A percentile compares a stretch with the other conserved stretches of the same genome.
Conservation (phyloP, 768 basidiomycete genomes). For the Tylopilus subfusipes region DNA sequence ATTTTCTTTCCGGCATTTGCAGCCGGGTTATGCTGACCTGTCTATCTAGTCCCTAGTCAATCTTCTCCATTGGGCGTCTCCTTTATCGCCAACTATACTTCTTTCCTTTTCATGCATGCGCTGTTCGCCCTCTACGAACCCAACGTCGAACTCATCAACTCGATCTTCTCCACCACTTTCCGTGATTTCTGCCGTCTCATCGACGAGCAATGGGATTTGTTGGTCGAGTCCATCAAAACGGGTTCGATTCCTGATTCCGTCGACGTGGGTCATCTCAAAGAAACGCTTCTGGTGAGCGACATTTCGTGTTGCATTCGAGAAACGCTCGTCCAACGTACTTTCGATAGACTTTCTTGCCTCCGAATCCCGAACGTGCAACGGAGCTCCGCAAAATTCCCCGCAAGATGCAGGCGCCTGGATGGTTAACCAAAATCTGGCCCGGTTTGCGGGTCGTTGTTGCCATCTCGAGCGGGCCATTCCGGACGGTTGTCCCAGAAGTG, state of each 20-base stretch:
- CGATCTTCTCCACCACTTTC: conserved; percentile 22
- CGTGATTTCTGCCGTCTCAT: conserved; percentile 21
- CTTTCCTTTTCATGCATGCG: conserved; percentile 23
- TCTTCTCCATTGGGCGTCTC: conserved; percentile 17
- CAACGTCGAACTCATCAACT: conserved; percentile 18
- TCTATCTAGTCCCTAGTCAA: conserved; percentile 11
- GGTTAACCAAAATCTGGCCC: conserved; percentile 23
- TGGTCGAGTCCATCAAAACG: conserved; percentile 15
- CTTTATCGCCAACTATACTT: conserved; percentile 19
- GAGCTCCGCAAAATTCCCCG: conserved; percentile 13
- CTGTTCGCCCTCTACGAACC: conserved; percentile 23
- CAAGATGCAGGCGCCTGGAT: conserved; percentile 7
- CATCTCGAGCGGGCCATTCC: conserved; percentile 24
- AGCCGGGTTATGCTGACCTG: background rate
- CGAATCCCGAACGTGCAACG: conserved; percentile 14
- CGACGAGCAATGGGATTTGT: conserved; percentile 19
- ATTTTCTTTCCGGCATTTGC: too few species aligned
- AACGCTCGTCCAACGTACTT: background rate
- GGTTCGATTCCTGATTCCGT: conserved; percentile 17
- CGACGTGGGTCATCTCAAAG: conserved; percentile 13
- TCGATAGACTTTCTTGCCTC: conserved; percentile 16
- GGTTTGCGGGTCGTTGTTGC: conserved; percentile 10
- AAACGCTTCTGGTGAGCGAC: conserved; percentile 3
- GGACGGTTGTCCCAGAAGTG: conserved; percentile 22
- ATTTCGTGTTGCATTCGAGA: background rate